Evolutionary conservation across 495 filamentous ascomycete genomes (phyloP).

Genomic region (Talaromyces adpressus): DNA sequence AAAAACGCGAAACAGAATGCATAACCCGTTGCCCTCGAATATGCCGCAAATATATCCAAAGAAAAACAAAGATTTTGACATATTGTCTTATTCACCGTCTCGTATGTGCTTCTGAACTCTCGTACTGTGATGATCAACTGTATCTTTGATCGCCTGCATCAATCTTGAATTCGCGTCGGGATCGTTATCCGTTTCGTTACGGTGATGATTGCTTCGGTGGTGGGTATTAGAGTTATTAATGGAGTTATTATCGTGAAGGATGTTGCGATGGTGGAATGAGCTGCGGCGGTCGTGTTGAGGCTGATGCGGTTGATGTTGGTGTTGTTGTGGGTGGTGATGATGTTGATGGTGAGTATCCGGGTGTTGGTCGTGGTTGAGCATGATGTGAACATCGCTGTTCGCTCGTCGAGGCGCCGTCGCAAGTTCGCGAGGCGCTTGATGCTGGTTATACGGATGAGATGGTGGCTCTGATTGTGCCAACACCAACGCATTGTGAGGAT

Average conservation of each 20-base stretch:
- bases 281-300: background rate
- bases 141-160: slow-evolving; percentile 41
- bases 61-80: background rate
- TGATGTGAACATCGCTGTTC: slow-evolving; percentile 32
- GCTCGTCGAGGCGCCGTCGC: slow-evolving; percentile 31
- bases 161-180: slow-evolving; percentile 38
- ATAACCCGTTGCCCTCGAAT: background rate
- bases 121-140: slow-evolving; percentile 32
- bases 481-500: slow-evolving; percentile 14
- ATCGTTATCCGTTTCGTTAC: slow-evolving; percentile 28
- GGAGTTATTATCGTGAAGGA: background rate
- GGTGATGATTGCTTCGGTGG: background rate
- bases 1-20: slow-evolving; percentile 6
- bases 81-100: background rate
- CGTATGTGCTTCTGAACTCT: background rate
- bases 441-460: background rate
- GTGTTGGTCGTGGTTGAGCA: slow-evolving; percentile 12
- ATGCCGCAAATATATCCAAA: background rate
- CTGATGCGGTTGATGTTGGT: slow-evolving; percentile 11
- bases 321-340: background rate
- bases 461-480: slow-evolving; percentile 8
- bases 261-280: slow-evolving; percentile 5
- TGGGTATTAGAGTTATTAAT: background rate
- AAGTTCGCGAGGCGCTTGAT: background rate
- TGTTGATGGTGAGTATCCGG: slow-evolving; percentile 11